Evolutionary conservation across 2,329 filamentous ascomycete species (phyloP), one percentile per base, ranked within the genome.

Genomic region (Rhynchosporium agropyri): DNA sequence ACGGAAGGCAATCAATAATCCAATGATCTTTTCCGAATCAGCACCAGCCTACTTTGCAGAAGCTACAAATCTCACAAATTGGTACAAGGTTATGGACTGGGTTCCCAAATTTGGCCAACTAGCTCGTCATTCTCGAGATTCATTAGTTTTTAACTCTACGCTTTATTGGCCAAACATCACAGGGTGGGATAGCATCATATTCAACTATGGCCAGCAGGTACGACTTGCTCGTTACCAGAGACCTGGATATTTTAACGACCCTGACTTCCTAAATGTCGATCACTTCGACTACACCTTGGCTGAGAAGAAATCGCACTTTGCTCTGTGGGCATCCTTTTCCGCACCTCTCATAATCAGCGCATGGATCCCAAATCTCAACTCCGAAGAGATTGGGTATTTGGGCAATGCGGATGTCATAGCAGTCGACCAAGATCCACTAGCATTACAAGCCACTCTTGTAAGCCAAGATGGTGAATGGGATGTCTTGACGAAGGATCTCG

Each of bases 1-100:
- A 64, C 38, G 51, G 36, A 13, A 54, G 28, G 33, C 26, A 13
- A 54, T 20, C n/a, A 42, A 63, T 8, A 68, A 51, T 66, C 72
- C 65, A 48, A 73, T 74, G 79, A 36, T 72, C 49, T 58, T 73
- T 40, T 72, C 68, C 7, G 75, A 73, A 63, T 77, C 75, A 15
- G 76, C 82, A 26, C 70, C 76, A 0, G 80, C 78, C 38, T 85
- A 85, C 68, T 78, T 84, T 74, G 84, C 79, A 74, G 74, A 74
- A 15, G 76, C 71, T 0, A 3, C 74, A 81, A 40, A 72, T 76
- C 10, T 76, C 29, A 58, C 78, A 77, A 65, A 75, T 77, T 66
- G 76, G 78, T 57, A 72, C 48, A 74, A 77, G 0, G 83, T 85
- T 12, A 73, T 83, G 45, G 83, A 79, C 69, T 81, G 73, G 66